phyloP scores from a whole-genome alignment of 192 early-diverging fungal genomes.

The Diversispora eburnea region DNA sequence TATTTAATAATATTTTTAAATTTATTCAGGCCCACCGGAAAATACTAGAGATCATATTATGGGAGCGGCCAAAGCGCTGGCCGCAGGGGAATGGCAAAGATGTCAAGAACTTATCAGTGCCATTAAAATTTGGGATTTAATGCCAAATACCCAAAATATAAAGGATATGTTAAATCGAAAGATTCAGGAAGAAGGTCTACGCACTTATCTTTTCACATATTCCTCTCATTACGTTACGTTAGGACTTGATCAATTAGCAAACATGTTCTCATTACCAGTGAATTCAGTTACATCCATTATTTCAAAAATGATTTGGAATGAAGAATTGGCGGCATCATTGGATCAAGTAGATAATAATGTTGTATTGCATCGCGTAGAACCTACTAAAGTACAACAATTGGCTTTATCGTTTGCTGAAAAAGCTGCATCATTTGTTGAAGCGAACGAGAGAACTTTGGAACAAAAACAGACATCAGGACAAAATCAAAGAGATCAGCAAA shows the following conservation, averaged over 20 bases:
- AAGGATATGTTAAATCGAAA: conserved; percentile 85
- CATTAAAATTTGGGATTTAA: conserved; percentile 96
- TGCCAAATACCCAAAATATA: conserved; percentile 77
- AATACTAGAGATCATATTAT: conserved; percentile 99
- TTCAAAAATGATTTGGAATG: conserved; percentile 91
- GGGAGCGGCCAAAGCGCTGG: conserved; percentile 89
- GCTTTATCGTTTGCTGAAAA: conserved; percentile 86
- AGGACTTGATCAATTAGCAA: conserved; percentile 72
- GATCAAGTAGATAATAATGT: conserved; percentile 80
- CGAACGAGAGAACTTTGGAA: conserved; percentile 90
- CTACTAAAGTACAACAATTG: conserved; percentile 77
- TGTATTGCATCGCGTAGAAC: conserved; percentile 75
- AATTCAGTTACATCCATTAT: conserved; percentile 68
- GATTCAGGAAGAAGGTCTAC: conserved; percentile 95
- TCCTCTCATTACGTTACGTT: conserved; percentile 87
- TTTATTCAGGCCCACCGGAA: conserved; percentile 89
- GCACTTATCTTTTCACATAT: conserved; percentile 94
- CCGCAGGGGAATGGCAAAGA: conserved; percentile 90
- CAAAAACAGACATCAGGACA: conserved; percentile 49
- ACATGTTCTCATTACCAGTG: conserved; percentile 83
- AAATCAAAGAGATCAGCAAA: conserved; percentile 17
- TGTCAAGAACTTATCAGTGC: conserved; percentile 77
- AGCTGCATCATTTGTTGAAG: conserved; percentile 78
- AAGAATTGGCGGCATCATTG: conserved; percentile 85
- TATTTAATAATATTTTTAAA: neutral